Evolutionary conservation across 2,329 filamentous ascomycete genomes (phyloP).

Genomic region (Thielaviopsis musarum): DNA sequence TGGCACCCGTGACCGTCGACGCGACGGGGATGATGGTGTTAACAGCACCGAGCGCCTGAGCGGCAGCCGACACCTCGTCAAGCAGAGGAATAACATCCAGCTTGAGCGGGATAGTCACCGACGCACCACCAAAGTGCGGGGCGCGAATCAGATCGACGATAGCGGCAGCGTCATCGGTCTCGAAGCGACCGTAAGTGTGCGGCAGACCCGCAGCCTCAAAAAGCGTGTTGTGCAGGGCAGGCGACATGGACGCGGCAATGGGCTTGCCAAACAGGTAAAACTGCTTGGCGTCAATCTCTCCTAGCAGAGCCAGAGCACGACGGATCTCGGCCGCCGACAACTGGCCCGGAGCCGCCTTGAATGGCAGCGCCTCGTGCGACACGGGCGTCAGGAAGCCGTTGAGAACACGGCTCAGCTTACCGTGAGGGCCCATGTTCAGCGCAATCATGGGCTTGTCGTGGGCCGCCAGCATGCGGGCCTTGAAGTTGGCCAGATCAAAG

Average conservation of each 20-base stretch:
- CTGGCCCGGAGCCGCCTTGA: constrained; percentile 87
- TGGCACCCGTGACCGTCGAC: constrained; percentile 21
- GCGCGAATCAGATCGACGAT: constrained; percentile 49
- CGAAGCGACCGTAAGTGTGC: constrained; percentile 59
- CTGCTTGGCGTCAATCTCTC: constrained; percentile 55
- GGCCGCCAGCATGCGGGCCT: constrained; percentile 51
- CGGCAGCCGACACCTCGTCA: constrained; percentile 65
- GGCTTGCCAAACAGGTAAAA: constrained; percentile 85
- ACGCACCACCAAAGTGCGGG: constrained; percentile 74
- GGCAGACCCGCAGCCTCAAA: constrained; percentile 66
- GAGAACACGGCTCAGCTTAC: constrained; percentile 76
- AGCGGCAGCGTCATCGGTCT: constrained; percentile 50
- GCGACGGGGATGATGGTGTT: constrained; percentile 69
- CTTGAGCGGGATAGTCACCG: constrained; percentile 91
- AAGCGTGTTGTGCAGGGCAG: constrained; percentile 74
- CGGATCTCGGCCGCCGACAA: constrained; percentile 82
- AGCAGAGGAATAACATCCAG: constrained; percentile 68
- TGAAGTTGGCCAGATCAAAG: constrained; percentile 69
- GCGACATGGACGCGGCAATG: constrained; percentile 66
- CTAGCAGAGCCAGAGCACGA: constrained; percentile 58
- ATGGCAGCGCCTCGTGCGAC: constrained; percentile 73
- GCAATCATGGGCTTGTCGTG: constrained; percentile 77
- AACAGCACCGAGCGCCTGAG: constrained; percentile 71
- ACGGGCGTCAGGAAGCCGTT: constrained; percentile 93
- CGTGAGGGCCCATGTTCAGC: constrained; percentile 82